phyloP scores from a whole-genome alignment of 345 rosid genomes.

The Sonneratia caseolaris region DNA sequence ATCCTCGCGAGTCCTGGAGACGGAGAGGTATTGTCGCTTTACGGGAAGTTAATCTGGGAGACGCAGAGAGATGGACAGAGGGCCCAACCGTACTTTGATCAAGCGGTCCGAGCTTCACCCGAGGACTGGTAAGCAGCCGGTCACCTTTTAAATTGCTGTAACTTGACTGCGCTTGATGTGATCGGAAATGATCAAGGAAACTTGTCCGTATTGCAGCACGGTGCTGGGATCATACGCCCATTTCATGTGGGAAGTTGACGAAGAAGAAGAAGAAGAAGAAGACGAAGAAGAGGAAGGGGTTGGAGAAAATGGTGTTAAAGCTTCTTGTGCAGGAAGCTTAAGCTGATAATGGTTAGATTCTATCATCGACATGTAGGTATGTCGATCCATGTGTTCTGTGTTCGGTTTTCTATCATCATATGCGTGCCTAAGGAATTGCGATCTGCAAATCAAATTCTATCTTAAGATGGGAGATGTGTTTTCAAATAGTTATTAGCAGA shows the following conservation, averaged over 20 bases:
- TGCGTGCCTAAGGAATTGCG: neutral
- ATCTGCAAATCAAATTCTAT: no score
- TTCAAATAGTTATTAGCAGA: neutral
- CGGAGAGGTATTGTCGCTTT: slow-evolving; percentile 63
- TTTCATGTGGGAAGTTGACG: slow-evolving; percentile 90
- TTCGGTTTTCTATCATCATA: no score
- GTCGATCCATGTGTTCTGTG: no score
- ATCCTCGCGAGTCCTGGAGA: slow-evolving; percentile 70
- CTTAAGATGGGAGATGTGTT: neutral
- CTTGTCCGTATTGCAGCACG: slow-evolving; percentile 29
- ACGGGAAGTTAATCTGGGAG: slow-evolving; percentile 78
- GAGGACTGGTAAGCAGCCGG: slow-evolving; percentile 42
- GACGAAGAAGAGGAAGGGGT: slow-evolving; percentile 26
- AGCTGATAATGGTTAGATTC: no score
- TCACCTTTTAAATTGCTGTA: neutral
- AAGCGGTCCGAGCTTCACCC: slow-evolving; percentile 62
- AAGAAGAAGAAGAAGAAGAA: slow-evolving; percentile 29
- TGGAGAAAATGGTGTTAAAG: slow-evolving; percentile 5
- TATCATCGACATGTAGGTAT: no score
- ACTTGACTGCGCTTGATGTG: neutral
- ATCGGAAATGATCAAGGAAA: neutral
- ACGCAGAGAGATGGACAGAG: slow-evolving; percentile 39
- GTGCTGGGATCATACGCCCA: slow-evolving; percentile 75
- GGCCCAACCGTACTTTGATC: slow-evolving; percentile 68
- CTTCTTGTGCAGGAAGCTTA: neutral